Base-by-base conservation (phyloP, 306 rosid genomes). In the Arachis hypogaea region DNA sequence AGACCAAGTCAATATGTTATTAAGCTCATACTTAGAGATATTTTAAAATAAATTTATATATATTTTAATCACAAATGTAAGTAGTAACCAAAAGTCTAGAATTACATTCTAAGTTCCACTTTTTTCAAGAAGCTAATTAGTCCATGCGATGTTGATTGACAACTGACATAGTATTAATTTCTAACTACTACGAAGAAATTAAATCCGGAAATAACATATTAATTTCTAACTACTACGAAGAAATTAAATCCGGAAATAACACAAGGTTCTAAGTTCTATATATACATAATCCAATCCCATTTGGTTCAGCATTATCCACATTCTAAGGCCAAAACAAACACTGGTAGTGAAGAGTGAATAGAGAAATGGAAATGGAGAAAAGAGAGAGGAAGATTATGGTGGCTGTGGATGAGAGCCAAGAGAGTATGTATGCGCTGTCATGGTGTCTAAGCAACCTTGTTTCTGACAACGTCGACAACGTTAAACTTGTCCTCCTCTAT, bases 381-480 rank as follows among this genome's bases (percentile, higher is more conserved):
- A 63, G 4, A 30, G 87, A 74, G 64, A 67, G 64, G 41, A 85
- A 63, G 71, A 83, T 92, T 5, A 75, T 92, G 74, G 97, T 92
- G 30, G 97, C 90, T 4, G 93, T 92, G 68, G 96, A 92, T 73
- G 97, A 87, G 82, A 87, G 96, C 73, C 72, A 89, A 45, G 96
- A 92, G 85, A 92, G 93, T 81, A 89, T 92, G 96, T 65, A 58
- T 22, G 93, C 96, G 0, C 83, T 92, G 8, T 82, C 86, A 3
- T 92, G 92, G 97, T 89, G 97, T 66, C 84, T 89, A 33, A 61
- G 70, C 9, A 83, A 85, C 66, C 84, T 92, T 66, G 64, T 79
- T 62, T 64, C 89, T 57, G 77, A 75, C 14, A 70, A 82, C 58
- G 7, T 22, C 55, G 54, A 73, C 78, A 71, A 8, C 30, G 71